Evolutionary conservation across 2,329 filamentous ascomycete species (phyloP), one percentile per base, ranked within the genome.

Genomic region (Aspergillus costaricaensis): DNA sequence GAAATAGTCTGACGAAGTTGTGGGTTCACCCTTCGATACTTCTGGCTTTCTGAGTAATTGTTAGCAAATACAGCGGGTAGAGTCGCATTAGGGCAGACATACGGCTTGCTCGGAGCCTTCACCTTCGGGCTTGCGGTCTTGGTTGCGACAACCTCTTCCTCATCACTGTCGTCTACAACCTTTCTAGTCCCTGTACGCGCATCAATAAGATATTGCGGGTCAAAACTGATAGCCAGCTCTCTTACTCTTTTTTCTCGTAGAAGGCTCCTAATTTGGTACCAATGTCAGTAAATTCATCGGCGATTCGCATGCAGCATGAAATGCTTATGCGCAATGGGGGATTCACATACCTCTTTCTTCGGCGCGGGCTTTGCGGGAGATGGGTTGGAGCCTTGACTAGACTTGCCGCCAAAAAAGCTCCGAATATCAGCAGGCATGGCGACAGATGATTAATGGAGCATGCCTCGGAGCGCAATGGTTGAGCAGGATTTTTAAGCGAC

Each of bases 321-420:
- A 5, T 44, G n/a, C 19, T 9, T 14, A 36, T 44, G 59, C 41
- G 23, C 36, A 36, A 9, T 23, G 10, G 62, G 54, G 59, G 55
- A 60, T 69, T 62, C 73, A 52, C 69, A 59, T 75, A 75, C 81
- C 76, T 75, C 80, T 70, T 76, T 76, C 66, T 78, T 76, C 49
- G 75, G 63, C 48, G 80, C 72, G 65, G 78, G 67, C 69, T 82
- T 79, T 65, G 76, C 75, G 63, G 70, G 70, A 65, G 76, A 76
- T 61, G 84, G 82, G 51, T 82, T 77, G 15, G 84, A 79, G 48
- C 83, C 79, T 68, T 84, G 81, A 65, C 85, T 83, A 55, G 86
- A 86, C 76, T 92, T 92, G 62, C 90, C 87, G 58, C 89, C 88
- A 80, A 98, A 97, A 79, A 97, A 98, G 69, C 84, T 92, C 72